Evolutionary conservation across 345 rosid species (phyloP), one percentile per base, ranked within the genome.

Genomic region (Noccaea caerulescens): DNA sequence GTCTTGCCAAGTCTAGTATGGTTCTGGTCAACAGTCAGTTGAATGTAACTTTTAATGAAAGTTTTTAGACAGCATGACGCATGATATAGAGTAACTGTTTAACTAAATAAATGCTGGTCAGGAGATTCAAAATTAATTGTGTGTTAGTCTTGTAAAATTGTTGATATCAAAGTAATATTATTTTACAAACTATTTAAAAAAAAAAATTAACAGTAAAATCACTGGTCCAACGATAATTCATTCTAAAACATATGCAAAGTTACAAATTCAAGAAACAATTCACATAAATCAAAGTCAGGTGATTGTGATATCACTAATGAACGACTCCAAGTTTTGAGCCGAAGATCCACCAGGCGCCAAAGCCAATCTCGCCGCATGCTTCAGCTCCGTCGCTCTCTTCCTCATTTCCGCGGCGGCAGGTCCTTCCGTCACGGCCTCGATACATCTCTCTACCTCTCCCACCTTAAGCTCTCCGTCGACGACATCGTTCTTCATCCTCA

Each of bases 311-410:
- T 86, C 82, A 50, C 49, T 58, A 13, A 84, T 62, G 52, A 86
- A 84, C 7, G 23, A 65, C 33, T 82, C 69, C 34, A 86, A 11
- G 55, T 82, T 79, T 11, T 1, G 53, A 66, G 68, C 63, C 1
- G 86, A 84, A 52, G 85, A 84, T 8, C 86, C 90, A 39, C 79
- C 86, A 3, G 57, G 45, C 2, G 60, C 83, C 47, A 76, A 12
- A 1, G 82, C 84, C 56, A 30, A 77, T 44, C 38, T 81, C 1
- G 86, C 84, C 1, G 70, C 76, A 1, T 61, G 69, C 73, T 76
- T 79, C 66, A 82, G 75, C 45, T 75, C 78, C 64, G 10, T 3
- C 5, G 79, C 88, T 60, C 71, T 82, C 77, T 42, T 76, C 84
- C 68, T 81, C 72, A 82, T 72, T 42, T 69, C 66, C 6, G 10